Conservation (phyloP, 306 rosid species). For the Medicago ruthenica region DNA sequence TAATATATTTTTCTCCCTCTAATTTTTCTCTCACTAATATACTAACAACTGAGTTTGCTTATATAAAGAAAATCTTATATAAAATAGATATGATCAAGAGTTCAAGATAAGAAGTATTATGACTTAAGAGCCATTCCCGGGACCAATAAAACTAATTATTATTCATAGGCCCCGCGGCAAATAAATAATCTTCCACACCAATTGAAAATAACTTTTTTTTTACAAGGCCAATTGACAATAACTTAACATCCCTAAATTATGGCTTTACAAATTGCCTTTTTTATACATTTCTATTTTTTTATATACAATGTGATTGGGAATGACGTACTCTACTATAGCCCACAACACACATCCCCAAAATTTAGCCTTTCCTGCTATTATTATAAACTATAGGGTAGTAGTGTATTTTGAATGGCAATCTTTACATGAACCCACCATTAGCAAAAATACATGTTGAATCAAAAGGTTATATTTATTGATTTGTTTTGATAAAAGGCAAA, state of each 20-base stretch:
- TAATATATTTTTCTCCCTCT: too few relatives aligned
- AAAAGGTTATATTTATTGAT: not conserved
- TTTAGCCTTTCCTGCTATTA: slow-evolving; percentile 6
- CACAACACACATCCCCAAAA: slow-evolving; percentile 29
- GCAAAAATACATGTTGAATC: not conserved
- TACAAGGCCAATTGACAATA: too few relatives aligned
- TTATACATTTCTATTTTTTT: not conserved
- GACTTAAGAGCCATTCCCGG: too few relatives aligned
- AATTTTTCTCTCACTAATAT: too few relatives aligned
- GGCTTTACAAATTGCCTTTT: slow-evolving; percentile 47
- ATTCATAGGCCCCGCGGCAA: slow-evolving; percentile 17
- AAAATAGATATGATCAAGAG: too few relatives aligned
- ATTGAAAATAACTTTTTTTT: slow-evolving; percentile 39
- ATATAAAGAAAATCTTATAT: too few relatives aligned
- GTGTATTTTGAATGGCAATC: slow-evolving; percentile 7
- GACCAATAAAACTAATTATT: too few relatives aligned
- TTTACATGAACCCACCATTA: slow-evolving; percentile 10
- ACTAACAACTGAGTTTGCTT: too few relatives aligned
- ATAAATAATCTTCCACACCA: slow-evolving; percentile 20
- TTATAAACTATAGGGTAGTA: not conserved
- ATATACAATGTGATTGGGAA: slow-evolving; percentile 35
- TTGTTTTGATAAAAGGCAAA: slow-evolving; percentile 1
- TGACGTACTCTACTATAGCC: slow-evolving; percentile 32
- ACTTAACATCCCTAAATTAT: slow-evolving; percentile 46
- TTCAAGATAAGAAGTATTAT: too few relatives aligned